Percentiles rank a stretch among this genome's conserved stretches.
These are phyloP conservation scores for Aspergillus ruber DNA, from an alignment of 2,329 filamentous ascomycete species.

Conservation along the genomic window DNA sequence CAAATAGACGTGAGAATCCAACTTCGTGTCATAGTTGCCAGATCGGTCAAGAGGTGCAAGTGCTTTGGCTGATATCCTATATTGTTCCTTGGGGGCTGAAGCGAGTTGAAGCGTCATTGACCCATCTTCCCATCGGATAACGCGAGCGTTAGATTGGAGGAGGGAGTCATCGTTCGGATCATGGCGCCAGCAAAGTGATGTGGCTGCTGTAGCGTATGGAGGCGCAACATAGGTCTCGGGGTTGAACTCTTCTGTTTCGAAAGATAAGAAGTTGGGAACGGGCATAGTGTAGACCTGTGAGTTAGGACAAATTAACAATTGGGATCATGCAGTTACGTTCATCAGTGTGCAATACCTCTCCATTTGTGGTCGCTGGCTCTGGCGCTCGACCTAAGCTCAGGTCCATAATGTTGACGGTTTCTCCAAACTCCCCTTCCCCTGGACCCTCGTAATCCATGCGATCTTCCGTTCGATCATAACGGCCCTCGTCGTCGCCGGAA, in stretches of 20 bases:
- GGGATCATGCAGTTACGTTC: neutral
- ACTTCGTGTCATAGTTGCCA: slow-evolving; percentile 45
- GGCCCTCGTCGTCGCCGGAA: slow-evolving; percentile 56
- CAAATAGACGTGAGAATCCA: slow-evolving; percentile 60
- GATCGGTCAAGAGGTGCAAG: slow-evolving; percentile 52
- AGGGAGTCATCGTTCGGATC: slow-evolving; percentile 52
- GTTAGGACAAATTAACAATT: neutral
- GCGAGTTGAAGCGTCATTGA: slow-evolving; percentile 61
- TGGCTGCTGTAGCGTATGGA: slow-evolving; percentile 57
- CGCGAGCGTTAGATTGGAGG: slow-evolving; percentile 59
- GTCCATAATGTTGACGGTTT: slow-evolving; percentile 49
- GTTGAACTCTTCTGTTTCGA: slow-evolving; percentile 57
- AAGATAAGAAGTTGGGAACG: slow-evolving; percentile 56
- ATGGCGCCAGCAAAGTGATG: slow-evolving; percentile 60
- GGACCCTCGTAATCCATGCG: slow-evolving; percentile 40
- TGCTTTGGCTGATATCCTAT: slow-evolving; percentile 52
- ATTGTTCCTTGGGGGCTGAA: slow-evolving; percentile 55
- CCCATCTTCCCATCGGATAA: slow-evolving; percentile 62
- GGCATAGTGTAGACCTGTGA: slow-evolving; percentile 55
- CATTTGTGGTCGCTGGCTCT: slow-evolving; percentile 46
- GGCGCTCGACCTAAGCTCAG: slow-evolving; percentile 52
- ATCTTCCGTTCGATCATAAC: slow-evolving; percentile 46
- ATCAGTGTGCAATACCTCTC: slow-evolving; percentile 25
- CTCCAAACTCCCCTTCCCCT: slow-evolving; percentile 35
- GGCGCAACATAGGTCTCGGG: slow-evolving; percentile 56